Evolutionary conservation across 148 eudicot genomes (phyloP).

Genomic region (Amaranthus hypochondriacus): DNA sequence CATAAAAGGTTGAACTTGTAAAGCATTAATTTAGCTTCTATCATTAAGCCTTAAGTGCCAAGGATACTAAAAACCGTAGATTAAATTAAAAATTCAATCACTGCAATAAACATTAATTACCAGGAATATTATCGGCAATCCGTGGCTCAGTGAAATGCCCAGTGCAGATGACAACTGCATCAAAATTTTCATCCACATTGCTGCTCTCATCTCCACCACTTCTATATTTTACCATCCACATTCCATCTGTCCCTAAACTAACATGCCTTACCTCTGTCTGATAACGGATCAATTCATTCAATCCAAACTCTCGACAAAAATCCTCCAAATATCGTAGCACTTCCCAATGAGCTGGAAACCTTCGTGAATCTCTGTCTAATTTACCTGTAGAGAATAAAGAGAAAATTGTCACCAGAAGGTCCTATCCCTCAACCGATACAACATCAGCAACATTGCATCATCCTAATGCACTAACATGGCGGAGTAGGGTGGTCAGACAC

Average conservation of each 20-base stretch:
- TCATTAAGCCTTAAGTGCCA: too few species aligned
- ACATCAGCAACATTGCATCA: too few species aligned
- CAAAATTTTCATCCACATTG: conserved; percentile 49
- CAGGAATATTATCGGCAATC: conserved; percentile 59
- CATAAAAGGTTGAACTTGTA: too few species aligned
- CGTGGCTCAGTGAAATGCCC: conserved; percentile 85
- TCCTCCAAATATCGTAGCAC: conserved; percentile 74
- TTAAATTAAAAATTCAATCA: too few species aligned
- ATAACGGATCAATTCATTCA: conserved; percentile 51
- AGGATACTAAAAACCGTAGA: too few species aligned
- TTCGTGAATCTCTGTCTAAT: conserved; percentile 13
- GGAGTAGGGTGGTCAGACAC: too few species aligned
- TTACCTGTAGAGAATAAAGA: conserved; percentile 5
- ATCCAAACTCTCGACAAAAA: conserved; percentile 43
- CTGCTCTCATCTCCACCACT: conserved; percentile 17
- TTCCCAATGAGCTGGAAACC: conserved; percentile 31
- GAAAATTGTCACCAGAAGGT: neutral
- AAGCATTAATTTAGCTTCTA: too few species aligned
- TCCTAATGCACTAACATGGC: too few species aligned
- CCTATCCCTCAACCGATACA: neutral
- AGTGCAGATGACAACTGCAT: conserved; percentile 79
- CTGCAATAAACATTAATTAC: conserved; percentile 27
- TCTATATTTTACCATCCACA: conserved; percentile 47
- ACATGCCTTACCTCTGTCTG: conserved; percentile 52
- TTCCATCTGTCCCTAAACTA: conserved; percentile 38